Evolutionary conservation across 2,329 filamentous ascomycete genomes (phyloP).

Genomic region (Arachnopeziza araneosa): DNA sequence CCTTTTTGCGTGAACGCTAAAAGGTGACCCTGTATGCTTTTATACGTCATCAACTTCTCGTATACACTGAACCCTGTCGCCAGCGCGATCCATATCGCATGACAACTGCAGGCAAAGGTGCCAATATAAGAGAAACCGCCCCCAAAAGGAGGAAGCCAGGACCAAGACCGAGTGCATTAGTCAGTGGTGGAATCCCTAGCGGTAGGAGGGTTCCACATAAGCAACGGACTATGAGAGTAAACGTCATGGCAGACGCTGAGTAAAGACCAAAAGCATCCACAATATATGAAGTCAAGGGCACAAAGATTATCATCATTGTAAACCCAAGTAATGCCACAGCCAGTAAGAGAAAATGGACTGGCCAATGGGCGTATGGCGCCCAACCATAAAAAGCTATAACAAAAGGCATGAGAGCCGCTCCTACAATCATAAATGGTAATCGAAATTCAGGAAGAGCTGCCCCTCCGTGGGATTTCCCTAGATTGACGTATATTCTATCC

Average conservation of each 20-base stretch:
- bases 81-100: constrained; percentile 34
- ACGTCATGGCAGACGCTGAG: constrained; percentile 37
- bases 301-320: constrained; percentile 43
- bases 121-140: constrained; percentile 36
- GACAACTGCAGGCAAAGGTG: constrained; percentile 44
- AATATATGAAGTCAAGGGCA: constrained; percentile 44
- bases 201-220: constrained; percentile 49
- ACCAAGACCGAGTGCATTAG: constrained; percentile 41
- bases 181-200: constrained; percentile 43
- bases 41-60: constrained; percentile 22
- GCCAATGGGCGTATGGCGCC: constrained; percentile 44
- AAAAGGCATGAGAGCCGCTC: constrained; percentile 48
- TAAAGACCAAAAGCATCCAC: constrained; percentile 42
- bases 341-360: constrained; percentile 42
- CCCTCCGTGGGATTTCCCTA: constrained; percentile 15
- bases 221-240: constrained; percentile 18
- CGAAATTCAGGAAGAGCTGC: constrained; percentile 50
- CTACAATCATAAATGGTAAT: constrained; percentile 52
- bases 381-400: constrained; percentile 53
- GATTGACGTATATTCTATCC: constrained; percentile 23
- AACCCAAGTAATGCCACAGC: constrained; percentile 41
- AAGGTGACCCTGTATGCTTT: too few relatives aligned
- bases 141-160: constrained; percentile 28
- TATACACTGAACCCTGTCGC: constrained; percentile 46
- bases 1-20: too few relatives aligned